These are phyloP conservation scores for Mycena amicta DNA, from an alignment of 768 basidiomycete genomes.

Conservation along the genomic window DNA sequence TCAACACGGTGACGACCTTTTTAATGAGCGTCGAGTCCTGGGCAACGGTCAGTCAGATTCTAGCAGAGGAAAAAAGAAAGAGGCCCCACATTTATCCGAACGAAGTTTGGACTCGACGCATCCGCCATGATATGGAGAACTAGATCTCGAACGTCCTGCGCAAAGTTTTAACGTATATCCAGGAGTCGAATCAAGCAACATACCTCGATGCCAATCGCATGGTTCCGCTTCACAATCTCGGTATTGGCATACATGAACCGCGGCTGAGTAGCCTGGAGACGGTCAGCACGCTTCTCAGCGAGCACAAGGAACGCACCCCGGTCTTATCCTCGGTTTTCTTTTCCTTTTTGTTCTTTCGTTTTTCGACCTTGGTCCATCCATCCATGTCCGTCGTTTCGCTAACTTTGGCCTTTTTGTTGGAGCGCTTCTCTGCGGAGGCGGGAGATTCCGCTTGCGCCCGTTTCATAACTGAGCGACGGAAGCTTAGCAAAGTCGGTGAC, in stretches of 20 bases:
- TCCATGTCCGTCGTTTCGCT: conserved; percentile 25
- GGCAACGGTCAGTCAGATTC: not conserved
- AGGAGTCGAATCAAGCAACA: conserved; percentile 33
- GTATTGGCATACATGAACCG: conserved; percentile 80
- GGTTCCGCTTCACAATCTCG: conserved; percentile 72
- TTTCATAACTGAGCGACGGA: too few relatives aligned
- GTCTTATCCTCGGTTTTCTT: conserved; percentile 58
- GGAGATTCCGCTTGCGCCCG: conserved; percentile 28
- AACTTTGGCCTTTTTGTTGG: conserved; percentile 45
- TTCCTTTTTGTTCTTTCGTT: conserved; percentile 70
- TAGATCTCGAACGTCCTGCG: conserved; percentile 86
- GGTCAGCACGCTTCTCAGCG: not conserved
- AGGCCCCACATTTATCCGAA: conserved; percentile 71
- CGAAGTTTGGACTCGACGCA: conserved; percentile 84
- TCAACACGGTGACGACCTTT: conserved; percentile 77
- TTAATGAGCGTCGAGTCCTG: conserved; percentile 76
- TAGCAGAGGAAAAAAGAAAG: not conserved
- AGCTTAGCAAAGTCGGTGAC: too few relatives aligned
- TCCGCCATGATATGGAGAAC: conserved; percentile 82
- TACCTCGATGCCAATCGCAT: conserved; percentile 83
- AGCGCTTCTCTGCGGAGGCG: conserved; percentile 20
- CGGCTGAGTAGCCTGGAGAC: conserved; percentile 53
- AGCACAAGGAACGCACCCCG: conserved; percentile 49
- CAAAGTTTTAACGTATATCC: too few relatives aligned
- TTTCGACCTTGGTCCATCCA: conserved; percentile 73